phyloP scores from a whole-genome alignment of 148 eudicot genomes.

The Persicaria maculosa region DNA sequence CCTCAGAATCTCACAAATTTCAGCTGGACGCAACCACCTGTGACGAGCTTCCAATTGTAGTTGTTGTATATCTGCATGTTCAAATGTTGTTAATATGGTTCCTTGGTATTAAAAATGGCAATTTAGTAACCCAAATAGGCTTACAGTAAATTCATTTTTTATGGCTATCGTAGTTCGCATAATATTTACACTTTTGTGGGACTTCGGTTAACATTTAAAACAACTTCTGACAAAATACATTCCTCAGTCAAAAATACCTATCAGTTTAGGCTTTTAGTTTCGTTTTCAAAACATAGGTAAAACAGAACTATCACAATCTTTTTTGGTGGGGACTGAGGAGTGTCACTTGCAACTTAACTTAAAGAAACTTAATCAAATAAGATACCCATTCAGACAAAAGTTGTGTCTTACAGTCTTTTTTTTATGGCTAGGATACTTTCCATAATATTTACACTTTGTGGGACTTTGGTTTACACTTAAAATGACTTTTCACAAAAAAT shows the following conservation, averaged over 20 bases:
- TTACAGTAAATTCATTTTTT: neutral
- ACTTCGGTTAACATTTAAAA: neutral
- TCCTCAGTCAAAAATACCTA: no score
- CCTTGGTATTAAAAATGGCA: slow-evolving; percentile 18
- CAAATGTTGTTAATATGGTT: neutral
- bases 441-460: no score
- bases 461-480: no score
- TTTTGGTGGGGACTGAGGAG: neutral
- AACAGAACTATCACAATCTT: neutral
- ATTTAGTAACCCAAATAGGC: slow-evolving; percentile 5
- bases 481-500: no score
- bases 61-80: slow-evolving; percentile 42
- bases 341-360: neutral
- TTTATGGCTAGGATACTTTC: no score
- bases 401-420: no score
- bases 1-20: slow-evolving; percentile 64
- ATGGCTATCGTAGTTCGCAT: neutral
- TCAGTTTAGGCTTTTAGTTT: no score
- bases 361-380: neutral
- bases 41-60: slow-evolving; percentile 55
- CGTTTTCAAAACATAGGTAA: no score
- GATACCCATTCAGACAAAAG: no score
- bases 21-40: slow-evolving; percentile 75
- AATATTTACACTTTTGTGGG: neutral
- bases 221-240: neutral